A percentile compares a stretch with the other conserved stretches of the same genome.
These are phyloP conservation scores for Paulownia fortunei DNA, from an alignment of 257 asterid species.

Conservation along the genomic window DNA sequence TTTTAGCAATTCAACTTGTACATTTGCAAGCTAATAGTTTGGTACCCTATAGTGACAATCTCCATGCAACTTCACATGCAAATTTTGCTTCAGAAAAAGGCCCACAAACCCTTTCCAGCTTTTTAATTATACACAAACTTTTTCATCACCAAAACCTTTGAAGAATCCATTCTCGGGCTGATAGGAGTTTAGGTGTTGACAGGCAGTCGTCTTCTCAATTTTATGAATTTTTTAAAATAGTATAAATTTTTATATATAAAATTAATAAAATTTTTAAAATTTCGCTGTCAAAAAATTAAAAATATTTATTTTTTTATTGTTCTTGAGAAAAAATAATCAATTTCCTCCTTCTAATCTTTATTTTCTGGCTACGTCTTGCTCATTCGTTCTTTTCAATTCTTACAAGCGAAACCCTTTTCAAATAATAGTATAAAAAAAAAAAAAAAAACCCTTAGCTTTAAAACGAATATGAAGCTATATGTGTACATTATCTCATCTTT, in stretches of 20 bases:
- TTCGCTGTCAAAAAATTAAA: too few relatives aligned
- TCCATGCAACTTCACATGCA: conserved; percentile 22
- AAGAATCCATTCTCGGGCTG: conserved; percentile 3
- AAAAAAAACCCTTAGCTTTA: background rate
- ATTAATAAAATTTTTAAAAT: too few relatives aligned
- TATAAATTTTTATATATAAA: too few relatives aligned
- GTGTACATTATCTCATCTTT: conserved; percentile 19
- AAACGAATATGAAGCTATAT: background rate
- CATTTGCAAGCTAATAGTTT: conserved; percentile 3
- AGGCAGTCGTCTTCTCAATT: too few relatives aligned
- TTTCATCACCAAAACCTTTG: conserved; percentile 3
- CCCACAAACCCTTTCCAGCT: conserved; percentile 19
- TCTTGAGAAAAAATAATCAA: too few relatives aligned
- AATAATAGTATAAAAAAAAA: background rate
- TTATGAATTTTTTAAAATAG: too few relatives aligned
- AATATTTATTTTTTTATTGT: too few relatives aligned
- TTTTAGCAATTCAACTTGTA: background rate
- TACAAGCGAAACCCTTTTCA: conserved; percentile 22
- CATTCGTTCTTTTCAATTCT: conserved; percentile 30
- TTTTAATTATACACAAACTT: background rate
- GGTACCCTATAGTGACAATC: background rate
- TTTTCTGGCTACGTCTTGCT: too few relatives aligned
- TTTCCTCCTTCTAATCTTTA: too few relatives aligned
- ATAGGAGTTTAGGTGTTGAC: too few relatives aligned
- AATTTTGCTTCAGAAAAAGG: conserved; percentile 8